Conservation (phyloP, 352 stramenopile genomes). For the Globisporangium yorkense region DNA sequence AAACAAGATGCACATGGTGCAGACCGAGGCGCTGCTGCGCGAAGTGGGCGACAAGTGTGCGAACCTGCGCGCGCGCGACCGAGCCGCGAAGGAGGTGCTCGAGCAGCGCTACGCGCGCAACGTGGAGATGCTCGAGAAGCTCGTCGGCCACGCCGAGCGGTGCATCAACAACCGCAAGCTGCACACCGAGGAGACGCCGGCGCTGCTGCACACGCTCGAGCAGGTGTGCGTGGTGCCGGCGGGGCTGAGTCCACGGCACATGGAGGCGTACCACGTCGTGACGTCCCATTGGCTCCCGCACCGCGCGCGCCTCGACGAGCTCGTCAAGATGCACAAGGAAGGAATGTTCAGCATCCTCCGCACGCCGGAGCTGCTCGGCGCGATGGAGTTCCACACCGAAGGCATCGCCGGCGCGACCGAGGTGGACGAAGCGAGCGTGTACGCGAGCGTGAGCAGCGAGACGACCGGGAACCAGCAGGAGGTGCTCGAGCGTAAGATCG, state of each 20-base stretch:
- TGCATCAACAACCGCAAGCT: slow-evolving; percentile 75
- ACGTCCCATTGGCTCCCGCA: slow-evolving; percentile 56
- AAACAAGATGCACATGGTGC: slow-evolving; percentile 77
- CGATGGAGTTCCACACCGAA: slow-evolving; percentile 68
- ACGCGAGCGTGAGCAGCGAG: slow-evolving; percentile 18
- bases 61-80: slow-evolving; percentile 39
- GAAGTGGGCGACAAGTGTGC: slow-evolving; percentile 63
- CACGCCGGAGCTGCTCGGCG: slow-evolving; percentile 56
- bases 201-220: slow-evolving; percentile 54
- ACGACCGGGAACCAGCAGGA: slow-evolving; percentile 26
- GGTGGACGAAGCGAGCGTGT: slow-evolving; percentile 32
- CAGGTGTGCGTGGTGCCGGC: slow-evolving; percentile 54
- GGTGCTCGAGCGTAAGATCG: slow-evolving; percentile 39
- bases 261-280: slow-evolving; percentile 59
- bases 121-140: slow-evolving; percentile 35
- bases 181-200: slow-evolving; percentile 59
- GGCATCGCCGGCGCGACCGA: slow-evolving; percentile 42
- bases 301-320: slow-evolving; percentile 42
- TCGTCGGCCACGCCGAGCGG: slow-evolving; percentile 46
- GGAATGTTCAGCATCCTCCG: slow-evolving; percentile 72
- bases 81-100: slow-evolving; percentile 31
- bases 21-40: slow-evolving; percentile 46
- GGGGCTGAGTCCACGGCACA: slow-evolving; percentile 34
- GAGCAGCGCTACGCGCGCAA: slow-evolving; percentile 36
- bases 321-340: slow-evolving; percentile 73